Evolutionary conservation across 768 basidiomycete species (phyloP), one percentile per base, ranked within the genome.

Genomic region (Strobilomyces echinocephalus): DNA sequence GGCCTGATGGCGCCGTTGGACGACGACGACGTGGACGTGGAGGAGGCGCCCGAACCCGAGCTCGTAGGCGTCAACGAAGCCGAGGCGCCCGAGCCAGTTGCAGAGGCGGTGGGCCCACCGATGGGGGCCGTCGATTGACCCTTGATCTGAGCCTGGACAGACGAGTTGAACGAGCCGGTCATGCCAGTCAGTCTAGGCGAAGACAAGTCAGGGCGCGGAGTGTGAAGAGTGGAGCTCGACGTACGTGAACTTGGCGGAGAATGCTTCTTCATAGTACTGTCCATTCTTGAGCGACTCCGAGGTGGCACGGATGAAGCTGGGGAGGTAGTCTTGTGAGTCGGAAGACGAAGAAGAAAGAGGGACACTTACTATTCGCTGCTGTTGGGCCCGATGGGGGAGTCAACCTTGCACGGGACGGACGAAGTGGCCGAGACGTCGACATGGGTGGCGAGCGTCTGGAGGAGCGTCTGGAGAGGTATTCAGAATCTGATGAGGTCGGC

Each of bases 211-310:
- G 36, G 5, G 10, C 15, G 20, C 21, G 21, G 14, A 24, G 24
- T 24, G 24, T 24, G 24, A 24, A 30, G 8, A 5, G n/a, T 2
- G n/a, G 5, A 72, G 84, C 24, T 24, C 24, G 30, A 72, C 86
- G 58, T 63, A 91, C 90, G 73, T 73, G 75, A 91, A 93, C 61
- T 79, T 80, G 58, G 91, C 79, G 8, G 89, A 90, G 76, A 91
- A 95, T 0, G 88, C 82, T 57, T 85, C 73, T 42, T 77, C 79
- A 4, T 78, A 79, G 72, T 74, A 87, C 2, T 64, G 62, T 28
- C 81, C 44, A 65, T 87, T 81, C 66, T 76, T 85, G 41, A 79
- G 59, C 50, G 35, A 60, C 34, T 76, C 58, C 0, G 90, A 91
- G 53, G 87, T 79, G 63, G 88, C 72, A 45, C 89, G 88, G 64